Conservation (phyloP, 2,329 filamentous ascomycete species). For the Colletotrichum theobromicola region DNA sequence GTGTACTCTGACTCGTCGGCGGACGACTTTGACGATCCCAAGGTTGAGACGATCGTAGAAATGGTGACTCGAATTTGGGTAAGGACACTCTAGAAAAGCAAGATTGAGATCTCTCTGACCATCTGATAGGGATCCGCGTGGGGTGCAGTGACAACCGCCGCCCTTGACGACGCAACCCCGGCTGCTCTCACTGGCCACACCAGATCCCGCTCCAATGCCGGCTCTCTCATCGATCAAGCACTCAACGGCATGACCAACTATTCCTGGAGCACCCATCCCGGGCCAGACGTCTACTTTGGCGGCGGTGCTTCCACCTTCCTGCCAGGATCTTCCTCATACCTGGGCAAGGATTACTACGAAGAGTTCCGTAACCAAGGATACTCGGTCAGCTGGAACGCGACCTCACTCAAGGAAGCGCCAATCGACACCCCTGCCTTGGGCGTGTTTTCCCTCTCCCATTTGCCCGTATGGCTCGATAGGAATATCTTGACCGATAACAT, state of each 20-base stretch:
- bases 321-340: conserved; percentile 66
- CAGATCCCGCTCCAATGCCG: conserved; percentile 71
- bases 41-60: conserved; percentile 85
- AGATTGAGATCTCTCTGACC: neutral
- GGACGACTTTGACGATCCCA: conserved; percentile 80
- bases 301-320: conserved; percentile 84
- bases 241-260: conserved; percentile 80
- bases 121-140: conserved; percentile 52
- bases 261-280: conserved; percentile 76
- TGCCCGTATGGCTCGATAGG: conserved; percentile 86
- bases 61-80: conserved; percentile 74
- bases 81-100: conserved; percentile 32
- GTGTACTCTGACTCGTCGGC: conserved; percentile 80
- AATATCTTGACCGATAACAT: conserved; percentile 80
- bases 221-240: conserved; percentile 75
- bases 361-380: conserved; percentile 77
- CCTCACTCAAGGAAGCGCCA: conserved; percentile 63
- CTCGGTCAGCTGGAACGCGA: conserved; percentile 75
- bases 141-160: conserved; percentile 78
- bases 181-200: conserved; percentile 78
- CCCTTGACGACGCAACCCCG: conserved; percentile 81
- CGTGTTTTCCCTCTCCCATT: conserved; percentile 76
- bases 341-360: conserved; percentile 79
- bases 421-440: conserved; percentile 72
- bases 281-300: conserved; percentile 83